phyloP scores from a whole-genome alignment of 305 asterid genomes.

The Fraxinus albicans region DNA sequence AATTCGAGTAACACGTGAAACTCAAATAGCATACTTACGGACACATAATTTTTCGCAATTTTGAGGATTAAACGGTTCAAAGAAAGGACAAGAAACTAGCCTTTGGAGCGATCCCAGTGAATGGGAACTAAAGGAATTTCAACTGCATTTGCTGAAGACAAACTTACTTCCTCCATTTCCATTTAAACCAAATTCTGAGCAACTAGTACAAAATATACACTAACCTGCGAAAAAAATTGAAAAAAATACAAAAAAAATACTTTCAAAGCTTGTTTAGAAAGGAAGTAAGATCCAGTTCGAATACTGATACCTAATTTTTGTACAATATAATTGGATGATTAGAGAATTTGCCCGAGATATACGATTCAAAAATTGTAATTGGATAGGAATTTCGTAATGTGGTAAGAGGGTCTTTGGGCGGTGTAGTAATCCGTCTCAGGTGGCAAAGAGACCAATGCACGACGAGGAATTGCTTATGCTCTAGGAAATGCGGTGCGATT shows the following conservation, averaged over 20 bases:
- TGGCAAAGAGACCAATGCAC: not conserved
- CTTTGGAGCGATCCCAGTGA: no score
- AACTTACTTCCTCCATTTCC: slow-evolving; percentile 39
- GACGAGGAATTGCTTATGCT: not conserved
- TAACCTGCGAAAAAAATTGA: not conserved
- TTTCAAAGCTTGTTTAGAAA: not conserved
- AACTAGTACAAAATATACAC: not conserved
- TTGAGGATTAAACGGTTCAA: no score
- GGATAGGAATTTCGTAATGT: not conserved
- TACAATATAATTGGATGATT: not conserved
- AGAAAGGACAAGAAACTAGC: no score
- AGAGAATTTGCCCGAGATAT: not conserved
- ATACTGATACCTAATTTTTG: not conserved
- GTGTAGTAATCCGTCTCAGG: not conserved
- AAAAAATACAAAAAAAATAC: not conserved
- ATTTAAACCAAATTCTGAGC: slow-evolving; percentile 23
- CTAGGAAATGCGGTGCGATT: not conserved
- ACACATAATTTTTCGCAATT: no score
- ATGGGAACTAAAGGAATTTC: no score
- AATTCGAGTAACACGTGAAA: no score
- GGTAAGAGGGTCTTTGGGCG: not conserved
- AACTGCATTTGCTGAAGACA: no score
- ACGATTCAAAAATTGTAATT: not conserved
- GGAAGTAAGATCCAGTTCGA: not conserved
- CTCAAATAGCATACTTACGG: no score